Conservation (phyloP, 2,329 filamentous ascomycete species). For the Penicillium sp. region DNA sequence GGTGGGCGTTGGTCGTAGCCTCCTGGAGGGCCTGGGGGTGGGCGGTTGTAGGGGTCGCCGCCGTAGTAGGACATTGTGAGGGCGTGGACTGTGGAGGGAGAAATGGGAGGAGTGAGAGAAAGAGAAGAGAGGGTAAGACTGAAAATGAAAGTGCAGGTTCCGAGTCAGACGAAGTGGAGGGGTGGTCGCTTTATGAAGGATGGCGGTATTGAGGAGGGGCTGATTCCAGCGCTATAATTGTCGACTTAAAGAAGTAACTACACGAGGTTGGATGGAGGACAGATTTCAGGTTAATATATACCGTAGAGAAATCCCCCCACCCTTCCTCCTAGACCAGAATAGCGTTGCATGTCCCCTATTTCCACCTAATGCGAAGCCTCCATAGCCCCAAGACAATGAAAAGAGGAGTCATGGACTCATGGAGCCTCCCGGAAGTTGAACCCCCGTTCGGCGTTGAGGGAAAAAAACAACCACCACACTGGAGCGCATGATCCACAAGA, state of each 20-base stretch:
- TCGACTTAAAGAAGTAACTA: neutral
- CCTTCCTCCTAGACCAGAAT: neutral
- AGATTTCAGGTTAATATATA: neutral
- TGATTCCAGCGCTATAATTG: neutral
- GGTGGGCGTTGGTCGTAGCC: slow-evolving; percentile 14
- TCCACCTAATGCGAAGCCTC: slow-evolving; percentile 17
- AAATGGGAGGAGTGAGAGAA: neutral
- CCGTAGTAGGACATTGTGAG: slow-evolving; percentile 28
- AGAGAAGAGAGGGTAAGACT: neutral
- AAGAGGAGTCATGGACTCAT: slow-evolving; percentile 4
- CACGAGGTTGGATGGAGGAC: neutral
- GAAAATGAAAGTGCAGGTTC: neutral
- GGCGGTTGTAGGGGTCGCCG: slow-evolving; percentile 25
- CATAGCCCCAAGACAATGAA: neutral
- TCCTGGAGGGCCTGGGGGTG: slow-evolving; percentile 19
- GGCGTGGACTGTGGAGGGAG: neutral
- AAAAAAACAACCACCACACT: neutral
- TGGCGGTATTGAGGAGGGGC: neutral
- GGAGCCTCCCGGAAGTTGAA: slow-evolving; percentile 4
- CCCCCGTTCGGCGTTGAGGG: neutral
- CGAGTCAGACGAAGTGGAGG: neutral
- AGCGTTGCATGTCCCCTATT: neutral
- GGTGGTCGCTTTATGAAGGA: neutral
- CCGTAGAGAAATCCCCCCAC: neutral
- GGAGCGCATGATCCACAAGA: slow-evolving; percentile 18